These are phyloP conservation scores for Chloranthus sessilifolius DNA, from an alignment of 164 flowering plant species.

Conservation along the genomic window DNA sequence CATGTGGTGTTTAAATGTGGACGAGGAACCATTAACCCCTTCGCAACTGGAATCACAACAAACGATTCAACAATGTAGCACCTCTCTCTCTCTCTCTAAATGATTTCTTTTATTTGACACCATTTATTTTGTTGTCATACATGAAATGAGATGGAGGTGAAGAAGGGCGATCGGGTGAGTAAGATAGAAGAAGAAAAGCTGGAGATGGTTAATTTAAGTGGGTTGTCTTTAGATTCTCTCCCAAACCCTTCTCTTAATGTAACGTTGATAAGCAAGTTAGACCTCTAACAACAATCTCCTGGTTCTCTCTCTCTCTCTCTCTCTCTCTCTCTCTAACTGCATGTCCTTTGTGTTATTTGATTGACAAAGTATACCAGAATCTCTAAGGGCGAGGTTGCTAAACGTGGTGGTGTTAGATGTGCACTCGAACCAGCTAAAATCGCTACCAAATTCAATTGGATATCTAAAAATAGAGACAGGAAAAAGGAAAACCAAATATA, in stretches of 20 bases:
- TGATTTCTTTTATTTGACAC: too few relatives aligned
- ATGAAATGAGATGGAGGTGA: constrained; percentile 15
- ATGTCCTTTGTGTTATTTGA: neutral
- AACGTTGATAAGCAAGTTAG: constrained; percentile 50
- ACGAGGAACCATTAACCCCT: too few relatives aligned
- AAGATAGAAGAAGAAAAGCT: constrained; percentile 24
- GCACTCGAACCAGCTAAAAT: constrained; percentile 77
- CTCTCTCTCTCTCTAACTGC: too few relatives aligned
- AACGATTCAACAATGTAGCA: too few relatives aligned
- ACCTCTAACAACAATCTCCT: constrained; percentile 77
- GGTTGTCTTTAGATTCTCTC: constrained; percentile 49
- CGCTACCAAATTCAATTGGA: constrained; percentile 84
- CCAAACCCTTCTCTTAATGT: constrained; percentile 59
- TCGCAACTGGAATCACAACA: too few relatives aligned
- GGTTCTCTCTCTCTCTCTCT: constrained; percentile 25
- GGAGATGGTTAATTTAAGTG: constrained; percentile 63
- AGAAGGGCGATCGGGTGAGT: constrained; percentile 5
- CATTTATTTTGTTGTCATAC: too few relatives aligned
- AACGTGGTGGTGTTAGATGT: constrained; percentile 67
- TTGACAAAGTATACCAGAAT: constrained; percentile 82
- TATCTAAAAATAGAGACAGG: too few relatives aligned
- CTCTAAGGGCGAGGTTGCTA: constrained; percentile 72
- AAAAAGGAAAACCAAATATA: too few relatives aligned
- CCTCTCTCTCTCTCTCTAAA: too few relatives aligned
- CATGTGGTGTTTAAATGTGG: too few relatives aligned